These are phyloP conservation scores for Arabidopsis arenosa DNA, from an alignment of 345 rosid genomes.

Conservation along the genomic window DNA sequence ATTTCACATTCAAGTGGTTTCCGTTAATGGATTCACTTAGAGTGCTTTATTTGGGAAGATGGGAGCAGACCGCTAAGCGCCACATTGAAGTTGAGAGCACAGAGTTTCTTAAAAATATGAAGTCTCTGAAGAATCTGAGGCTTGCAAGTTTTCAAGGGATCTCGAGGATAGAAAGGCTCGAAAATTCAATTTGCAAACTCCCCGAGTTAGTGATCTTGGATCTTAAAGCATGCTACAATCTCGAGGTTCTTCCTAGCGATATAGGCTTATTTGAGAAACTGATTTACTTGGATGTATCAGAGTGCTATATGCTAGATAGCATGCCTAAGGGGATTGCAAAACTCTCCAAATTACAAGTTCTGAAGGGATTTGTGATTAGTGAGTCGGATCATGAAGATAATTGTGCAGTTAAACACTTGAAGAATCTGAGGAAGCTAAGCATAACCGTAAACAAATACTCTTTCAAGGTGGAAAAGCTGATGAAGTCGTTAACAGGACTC, in stretches of 20 bases:
- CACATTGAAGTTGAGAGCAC: slow-evolving; percentile 55
- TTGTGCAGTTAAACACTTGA: slow-evolving; percentile 34
- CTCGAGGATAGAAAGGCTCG: slow-evolving; percentile 53
- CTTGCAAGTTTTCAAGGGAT: slow-evolving; percentile 64
- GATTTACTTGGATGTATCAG: slow-evolving; percentile 59
- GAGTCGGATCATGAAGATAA: slow-evolving; percentile 6
- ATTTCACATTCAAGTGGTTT: slow-evolving; percentile 49
- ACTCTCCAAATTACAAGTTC: slow-evolving; percentile 54
- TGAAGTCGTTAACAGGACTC: slow-evolving; percentile 17
- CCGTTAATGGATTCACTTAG: slow-evolving; percentile 33
- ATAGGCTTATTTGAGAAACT: slow-evolving; percentile 50
- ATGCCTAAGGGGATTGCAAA: slow-evolving; percentile 51
- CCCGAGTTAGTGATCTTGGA: slow-evolving; percentile 52
- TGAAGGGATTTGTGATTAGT: slow-evolving; percentile 65
- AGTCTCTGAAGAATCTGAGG: slow-evolving; percentile 43
- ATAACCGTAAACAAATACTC: slow-evolving; percentile 30
- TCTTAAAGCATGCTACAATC: slow-evolving; percentile 63
- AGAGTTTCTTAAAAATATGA: slow-evolving; percentile 40
- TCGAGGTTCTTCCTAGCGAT: slow-evolving; percentile 52
- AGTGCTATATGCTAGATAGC: slow-evolving; percentile 56
- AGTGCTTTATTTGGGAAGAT: slow-evolving; percentile 58
- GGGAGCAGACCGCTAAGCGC: slow-evolving; percentile 46
- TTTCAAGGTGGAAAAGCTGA: slow-evolving; percentile 13
- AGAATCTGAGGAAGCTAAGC: slow-evolving; percentile 49
- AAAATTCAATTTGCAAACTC: slow-evolving; percentile 33